phyloP scores from a whole-genome alignment of 108 stramenopile species.

The Poteriospumella lacustris region DNA sequence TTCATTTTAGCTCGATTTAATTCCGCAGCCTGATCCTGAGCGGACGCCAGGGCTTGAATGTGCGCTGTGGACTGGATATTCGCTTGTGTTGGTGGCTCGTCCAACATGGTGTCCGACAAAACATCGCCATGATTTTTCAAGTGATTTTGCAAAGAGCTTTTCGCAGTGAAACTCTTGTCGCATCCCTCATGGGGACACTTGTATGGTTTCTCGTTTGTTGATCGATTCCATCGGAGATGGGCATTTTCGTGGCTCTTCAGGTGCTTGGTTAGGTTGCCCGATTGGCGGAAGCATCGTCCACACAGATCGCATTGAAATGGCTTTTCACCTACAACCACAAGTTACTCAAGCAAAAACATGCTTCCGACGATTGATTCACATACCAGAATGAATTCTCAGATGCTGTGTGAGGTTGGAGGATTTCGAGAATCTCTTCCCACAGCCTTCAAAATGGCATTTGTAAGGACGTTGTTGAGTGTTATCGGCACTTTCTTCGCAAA shows the following conservation, averaged over 20 bases:
- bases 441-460: background rate
- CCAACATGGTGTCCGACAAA: too few relatives aligned
- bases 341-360: background rate
- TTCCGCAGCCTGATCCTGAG: too few relatives aligned
- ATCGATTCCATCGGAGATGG: constrained; percentile 36
- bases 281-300: constrained; percentile 34
- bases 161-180: constrained; percentile 44
- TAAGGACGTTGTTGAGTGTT: too few relatives aligned
- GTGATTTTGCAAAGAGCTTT: constrained; percentile 42
- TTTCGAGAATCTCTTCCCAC: constrained; percentile 1
- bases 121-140: constrained; percentile 43
- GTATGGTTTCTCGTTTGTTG: constrained; percentile 33
- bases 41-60: too few relatives aligned
- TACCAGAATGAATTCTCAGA: constrained; percentile 27
- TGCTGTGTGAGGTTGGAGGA: constrained; percentile 35
- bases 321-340: constrained; percentile 20
- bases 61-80: too few relatives aligned
- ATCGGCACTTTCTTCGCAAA: too few relatives aligned
- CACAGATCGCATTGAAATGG: constrained; percentile 30
- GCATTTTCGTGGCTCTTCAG: constrained; percentile 25
- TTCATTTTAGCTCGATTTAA: too few relatives aligned
- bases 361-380: background rate
- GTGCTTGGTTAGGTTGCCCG: constrained; percentile 37
- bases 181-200: constrained; percentile 35
- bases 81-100: too few relatives aligned